A percentile compares a stretch with the other conserved stretches of the same genome.
These are phyloP conservation scores for Linderniella brevidens DNA, from an alignment of 257 asterid genomes.

Conservation along the genomic window DNA sequence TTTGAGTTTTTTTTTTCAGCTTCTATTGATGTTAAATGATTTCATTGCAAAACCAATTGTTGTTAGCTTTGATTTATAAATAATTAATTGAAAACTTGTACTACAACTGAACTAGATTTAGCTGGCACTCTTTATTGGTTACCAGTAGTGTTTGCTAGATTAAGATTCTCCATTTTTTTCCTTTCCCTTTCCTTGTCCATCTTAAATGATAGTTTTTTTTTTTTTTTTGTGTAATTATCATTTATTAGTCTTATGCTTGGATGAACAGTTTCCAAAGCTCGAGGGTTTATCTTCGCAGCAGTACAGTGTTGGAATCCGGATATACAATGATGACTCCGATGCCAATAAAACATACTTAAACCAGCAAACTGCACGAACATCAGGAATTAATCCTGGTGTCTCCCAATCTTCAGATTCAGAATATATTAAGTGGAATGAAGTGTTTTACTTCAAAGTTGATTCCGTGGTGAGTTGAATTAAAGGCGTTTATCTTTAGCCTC, in stretches of 20 bases:
- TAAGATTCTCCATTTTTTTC: neutral
- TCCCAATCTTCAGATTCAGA: conserved; percentile 35
- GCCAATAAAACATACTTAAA: conserved; percentile 24
- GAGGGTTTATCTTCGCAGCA: conserved; percentile 57
- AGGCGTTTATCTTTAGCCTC: neutral
- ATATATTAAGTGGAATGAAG: conserved; percentile 78
- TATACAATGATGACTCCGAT: conserved; percentile 29
- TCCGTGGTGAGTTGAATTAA: conserved; percentile 38
- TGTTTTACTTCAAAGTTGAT: conserved; percentile 78
- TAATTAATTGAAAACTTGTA: too few species aligned
- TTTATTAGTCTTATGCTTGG: conserved; percentile 1
- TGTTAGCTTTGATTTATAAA: too few species aligned
- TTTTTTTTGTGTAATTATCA: neutral
- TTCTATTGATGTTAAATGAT: neutral
- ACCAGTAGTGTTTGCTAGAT: too few species aligned
- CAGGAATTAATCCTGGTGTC: conserved; percentile 36
- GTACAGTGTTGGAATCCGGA: conserved; percentile 49
- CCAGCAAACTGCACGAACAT: conserved; percentile 67
- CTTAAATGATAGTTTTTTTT: neutral
- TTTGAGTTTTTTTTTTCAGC: neutral
- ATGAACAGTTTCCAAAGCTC: conserved; percentile 38
- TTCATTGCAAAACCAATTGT: neutral
- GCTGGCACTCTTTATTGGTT: too few species aligned
- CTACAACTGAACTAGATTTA: too few species aligned
- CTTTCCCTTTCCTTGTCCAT: neutral